Evolutionary conservation across 208 protist species (phyloP), one percentile per base, ranked within the genome.

Genomic region (Herpetomonas samuelpessoai): DNA sequence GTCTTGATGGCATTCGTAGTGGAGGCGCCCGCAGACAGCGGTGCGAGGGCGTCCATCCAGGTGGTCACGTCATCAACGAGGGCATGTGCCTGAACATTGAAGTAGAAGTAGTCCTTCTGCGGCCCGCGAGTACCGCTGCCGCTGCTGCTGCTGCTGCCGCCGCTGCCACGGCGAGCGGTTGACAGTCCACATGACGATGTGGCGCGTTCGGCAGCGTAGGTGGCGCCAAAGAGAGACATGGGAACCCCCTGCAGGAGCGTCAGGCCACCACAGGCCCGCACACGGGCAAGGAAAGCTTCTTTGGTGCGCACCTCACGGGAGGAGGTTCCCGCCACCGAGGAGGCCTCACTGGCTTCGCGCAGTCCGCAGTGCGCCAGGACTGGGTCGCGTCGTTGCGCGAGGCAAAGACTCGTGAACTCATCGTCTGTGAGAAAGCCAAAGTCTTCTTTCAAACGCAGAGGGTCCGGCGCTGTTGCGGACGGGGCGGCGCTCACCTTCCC

Each of bases 51-150:
- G 24, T 57, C 62, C 57, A 80, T 65, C 77, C 77, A 84, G 18
- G 30, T 19, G 26, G 44, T 44, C 12, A 84, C 29, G 27, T 74
- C 65, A 3, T 48, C 24, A n/a, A 74, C 59, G 56, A 84, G 28
- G 18, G 65, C 48, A 14, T 63, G 72, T 3, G 77, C 77, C 28
- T 70, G 63, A n/a, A 80, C 66, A 46, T 84, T 84, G 9, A 84
- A 28, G 4, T 65, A 55, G 57, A 73, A 84, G 46, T 67, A 69
- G 53, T 84, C 77, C 25, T 45, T 24, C 16, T 10, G 14, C 38
- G 52, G 10, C 18, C 22, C 44, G n/a, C n/a, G n/a, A 6, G 50
- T 18, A 10, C 14, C 44, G 10, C 16, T 27, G 18, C 38, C 26
- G 56, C 22, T 44, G 18, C 41, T 27, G 35, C 3, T 21, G 26